Conservation (phyloP, 768 basidiomycete species). For the Psilocybe cyanescens region DNA sequence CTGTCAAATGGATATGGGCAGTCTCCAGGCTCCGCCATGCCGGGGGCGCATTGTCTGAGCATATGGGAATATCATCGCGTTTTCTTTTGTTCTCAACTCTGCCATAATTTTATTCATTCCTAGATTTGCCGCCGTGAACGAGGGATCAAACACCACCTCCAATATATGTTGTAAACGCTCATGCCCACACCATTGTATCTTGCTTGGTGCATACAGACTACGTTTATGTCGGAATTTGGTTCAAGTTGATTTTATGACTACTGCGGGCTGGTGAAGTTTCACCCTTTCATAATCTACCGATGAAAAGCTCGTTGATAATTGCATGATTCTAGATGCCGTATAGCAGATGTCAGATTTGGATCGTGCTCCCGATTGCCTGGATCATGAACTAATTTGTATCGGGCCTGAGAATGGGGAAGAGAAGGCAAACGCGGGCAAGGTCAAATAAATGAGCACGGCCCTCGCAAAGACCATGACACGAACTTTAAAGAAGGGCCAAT, state of each 20-base stretch:
- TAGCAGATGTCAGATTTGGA: constrained; percentile 2
- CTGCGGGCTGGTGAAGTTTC: neutral
- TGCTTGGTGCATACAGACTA: neutral
- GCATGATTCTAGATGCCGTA: neutral
- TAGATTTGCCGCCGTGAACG: neutral
- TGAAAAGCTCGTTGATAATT: neutral
- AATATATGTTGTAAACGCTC: neutral
- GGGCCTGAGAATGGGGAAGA: constrained; percentile 4
- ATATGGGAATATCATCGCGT: neutral
- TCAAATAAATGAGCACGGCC: neutral
- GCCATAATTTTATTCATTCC: neutral
- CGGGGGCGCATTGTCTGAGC: neutral
- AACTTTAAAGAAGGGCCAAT: constrained; percentile 1
- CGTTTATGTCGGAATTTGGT: neutral
- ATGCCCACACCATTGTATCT: neutral
- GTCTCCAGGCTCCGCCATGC: neutral
- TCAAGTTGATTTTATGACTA: neutral
- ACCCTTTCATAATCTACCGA: neutral
- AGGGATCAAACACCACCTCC: neutral
- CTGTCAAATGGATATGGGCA: neutral
- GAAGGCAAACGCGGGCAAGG: constrained; percentile 2
- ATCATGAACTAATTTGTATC: constrained; percentile 1
- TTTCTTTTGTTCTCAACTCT: neutral
- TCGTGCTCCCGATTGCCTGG: constrained; percentile 7
- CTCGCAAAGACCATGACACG: neutral